Base-by-base conservation (phyloP, 805 yeast species). In the Debaryomyces prosopidis region DNA sequence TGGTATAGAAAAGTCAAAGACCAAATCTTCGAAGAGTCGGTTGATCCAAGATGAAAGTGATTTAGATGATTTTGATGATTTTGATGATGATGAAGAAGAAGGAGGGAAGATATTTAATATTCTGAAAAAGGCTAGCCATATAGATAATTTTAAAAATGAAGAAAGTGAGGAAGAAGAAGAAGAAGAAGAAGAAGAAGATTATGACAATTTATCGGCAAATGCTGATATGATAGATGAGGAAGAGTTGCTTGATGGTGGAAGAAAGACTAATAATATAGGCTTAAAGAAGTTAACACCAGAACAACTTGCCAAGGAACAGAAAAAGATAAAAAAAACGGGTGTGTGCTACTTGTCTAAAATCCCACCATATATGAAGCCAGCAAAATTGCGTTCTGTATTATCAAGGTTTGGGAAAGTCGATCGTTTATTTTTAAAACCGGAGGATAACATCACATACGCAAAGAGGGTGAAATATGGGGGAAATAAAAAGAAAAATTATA, bases 331-430 rank as follows among this genome's bases (percentile, higher is more conserved):
- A 49, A 83, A 79, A 55, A 84, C 96, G 0, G 99, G 99, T 4
- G 97, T 94, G 1, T 85, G 96, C n/a, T 94, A 94, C 55, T 65
- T 94, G 2, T 90, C 97, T 0, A 79, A 85, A 40, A 80, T 94
- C 8, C 99, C 99, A 0, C 99, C 99, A 19, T 94, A 87, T 61
- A 94, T 94, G 99, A 91, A 91, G 62, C 98, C 99, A 1, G 81
- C 85, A 1, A 94, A 90, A 62, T 73, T 94, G 67, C 77, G 96
- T 56, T 94, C 90, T 42, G 79, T 94, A 10, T 70, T 94, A 28
- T 65, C 83, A 3, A 73, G 89, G 49, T 94, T 92, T 67, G 99
- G 99, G 9, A 82, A 81, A 47, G 77, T 92, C n/a, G 96, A 89
- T 56, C 75, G 98, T 51, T 69, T 94, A 5, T 94, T 86, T 61